phyloP scores from a whole-genome alignment of 139 green algal genomes.

The Micractinium sp. region DNA sequence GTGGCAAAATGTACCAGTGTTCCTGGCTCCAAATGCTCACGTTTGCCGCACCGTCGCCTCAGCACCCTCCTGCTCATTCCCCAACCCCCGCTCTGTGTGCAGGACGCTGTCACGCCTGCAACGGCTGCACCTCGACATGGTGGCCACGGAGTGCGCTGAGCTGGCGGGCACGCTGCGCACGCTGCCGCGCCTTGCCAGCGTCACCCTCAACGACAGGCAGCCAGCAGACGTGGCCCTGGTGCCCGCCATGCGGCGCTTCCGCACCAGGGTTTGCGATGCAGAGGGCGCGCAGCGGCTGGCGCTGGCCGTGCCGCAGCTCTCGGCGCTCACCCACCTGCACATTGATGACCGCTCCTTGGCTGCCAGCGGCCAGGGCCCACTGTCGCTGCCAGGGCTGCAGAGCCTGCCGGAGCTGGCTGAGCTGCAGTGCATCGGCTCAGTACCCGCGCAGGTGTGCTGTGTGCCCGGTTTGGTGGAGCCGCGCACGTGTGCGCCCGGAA shows the following conservation, averaged over 20 bases:
- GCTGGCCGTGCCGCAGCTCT: background rate
- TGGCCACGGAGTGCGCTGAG: background rate
- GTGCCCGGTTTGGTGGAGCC: too few relatives aligned
- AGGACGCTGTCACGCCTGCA: background rate
- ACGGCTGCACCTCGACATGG: background rate
- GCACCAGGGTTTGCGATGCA: background rate
- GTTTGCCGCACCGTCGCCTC: too few relatives aligned
- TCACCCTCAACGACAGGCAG: background rate
- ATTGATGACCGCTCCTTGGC: background rate
- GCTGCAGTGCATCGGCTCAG: background rate
- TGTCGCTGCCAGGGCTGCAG: background rate
- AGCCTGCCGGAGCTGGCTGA: background rate
- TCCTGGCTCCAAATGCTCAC: too few relatives aligned
- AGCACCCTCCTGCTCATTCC: too few relatives aligned
- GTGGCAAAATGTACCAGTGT: too few relatives aligned
- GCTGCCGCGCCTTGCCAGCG: background rate
- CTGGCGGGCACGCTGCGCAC: background rate
- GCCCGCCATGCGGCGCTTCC: background rate
- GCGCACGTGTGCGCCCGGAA: too few relatives aligned
- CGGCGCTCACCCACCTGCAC: background rate
- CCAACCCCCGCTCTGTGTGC: background rate
- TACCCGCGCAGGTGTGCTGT: background rate
- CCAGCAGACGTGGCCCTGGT: background rate
- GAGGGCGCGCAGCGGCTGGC: background rate
- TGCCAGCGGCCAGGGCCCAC: background rate